A percentile compares a stretch with the other conserved stretches of the same genome.
These are phyloP conservation scores for Ogataea trehaloabstinens DNA, from an alignment of 805 yeast species.

Conservation along the genomic window DNA sequence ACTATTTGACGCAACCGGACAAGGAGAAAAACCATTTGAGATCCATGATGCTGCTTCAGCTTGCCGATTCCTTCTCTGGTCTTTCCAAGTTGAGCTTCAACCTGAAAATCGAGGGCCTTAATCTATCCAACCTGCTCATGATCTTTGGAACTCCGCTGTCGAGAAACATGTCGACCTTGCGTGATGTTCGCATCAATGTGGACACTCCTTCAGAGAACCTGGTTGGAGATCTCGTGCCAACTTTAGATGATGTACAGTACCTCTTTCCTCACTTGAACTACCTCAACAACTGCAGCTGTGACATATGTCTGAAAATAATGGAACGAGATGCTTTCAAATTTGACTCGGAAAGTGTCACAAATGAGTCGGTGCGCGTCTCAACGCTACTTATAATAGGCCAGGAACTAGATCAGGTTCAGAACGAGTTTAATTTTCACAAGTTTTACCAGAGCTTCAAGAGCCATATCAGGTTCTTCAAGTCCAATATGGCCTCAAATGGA, in stretches of 20 bases:
- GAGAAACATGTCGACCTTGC: conserved; percentile 22
- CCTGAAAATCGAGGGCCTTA: conserved; percentile 26
- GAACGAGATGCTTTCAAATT: conserved; percentile 5
- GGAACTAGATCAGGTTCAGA: conserved; percentile 27
- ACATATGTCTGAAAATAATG: conserved; percentile 19
- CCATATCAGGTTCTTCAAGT: conserved; percentile 18
- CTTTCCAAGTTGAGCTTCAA: conserved; percentile 23
- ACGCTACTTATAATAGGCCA: conserved; percentile 31
- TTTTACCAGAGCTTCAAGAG: conserved; percentile 11
- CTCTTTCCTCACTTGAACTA: conserved; percentile 30
- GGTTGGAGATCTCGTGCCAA: conserved; percentile 27
- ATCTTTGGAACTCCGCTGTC: conserved; percentile 31
- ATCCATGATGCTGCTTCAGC: conserved; percentile 30
- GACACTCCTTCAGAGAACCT: conserved; percentile 30
- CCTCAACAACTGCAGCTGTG: conserved; percentile 25
- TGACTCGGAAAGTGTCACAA: conserved; percentile 5
- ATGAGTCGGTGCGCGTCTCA: conserved; percentile 31
- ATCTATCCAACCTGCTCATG: conserved; percentile 32
- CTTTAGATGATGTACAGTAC: conserved; percentile 27
- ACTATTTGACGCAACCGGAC: conserved; percentile 24
- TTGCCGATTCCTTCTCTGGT: conserved; percentile 26
- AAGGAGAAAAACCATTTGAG: conserved; percentile 32
- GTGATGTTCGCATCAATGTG: conserved; percentile 27
- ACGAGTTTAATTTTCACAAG: conserved; percentile 9
- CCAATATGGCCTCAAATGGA: conserved; percentile 15